A percentile compares a stretch with the other conserved stretches of the same genome.
phyloP scores from a whole-genome alignment of 2,329 filamentous ascomycete species.

The Kalaharituber pfeilii region DNA sequence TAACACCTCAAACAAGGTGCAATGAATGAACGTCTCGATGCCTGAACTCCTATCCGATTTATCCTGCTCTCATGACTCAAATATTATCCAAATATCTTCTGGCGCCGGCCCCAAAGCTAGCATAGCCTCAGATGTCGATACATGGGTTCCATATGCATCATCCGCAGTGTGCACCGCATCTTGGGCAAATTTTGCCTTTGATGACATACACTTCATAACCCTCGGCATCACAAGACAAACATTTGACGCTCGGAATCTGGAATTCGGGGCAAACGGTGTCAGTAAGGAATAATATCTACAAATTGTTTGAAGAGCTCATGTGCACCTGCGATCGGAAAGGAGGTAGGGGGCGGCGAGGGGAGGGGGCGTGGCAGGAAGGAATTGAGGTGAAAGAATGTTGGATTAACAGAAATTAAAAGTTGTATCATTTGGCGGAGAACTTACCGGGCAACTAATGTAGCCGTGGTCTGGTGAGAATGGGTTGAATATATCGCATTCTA shows the following conservation, averaged over 20 bases:
- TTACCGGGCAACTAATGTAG: background rate
- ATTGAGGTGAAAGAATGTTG: background rate
- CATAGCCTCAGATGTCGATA: background rate
- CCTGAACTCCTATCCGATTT: background rate
- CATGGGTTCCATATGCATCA: background rate
- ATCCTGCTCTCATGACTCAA: background rate
- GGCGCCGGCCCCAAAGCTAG: background rate
- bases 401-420: background rate
- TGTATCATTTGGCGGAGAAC: background rate
- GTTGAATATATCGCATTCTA: background rate
- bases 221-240: conserved; percentile 16
- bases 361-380: background rate
- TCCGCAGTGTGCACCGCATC: conserved; percentile 15
- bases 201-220: conserved; percentile 20
- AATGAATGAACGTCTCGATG: background rate
- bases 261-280: conserved; percentile 1
- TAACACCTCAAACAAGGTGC: background rate
- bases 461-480: background rate
- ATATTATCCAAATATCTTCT: background rate
- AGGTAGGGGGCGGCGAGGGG: background rate
- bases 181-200: conserved; percentile 18
- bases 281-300: conserved; percentile 2
- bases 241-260: conserved; percentile 19
- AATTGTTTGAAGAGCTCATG: no score
- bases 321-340: background rate